Percentiles rank a stretch among this genome's conserved stretches.
Conservation (phyloP, 2,329 filamentous ascomycete genomes). For the Clonostachys sp. region DNA sequence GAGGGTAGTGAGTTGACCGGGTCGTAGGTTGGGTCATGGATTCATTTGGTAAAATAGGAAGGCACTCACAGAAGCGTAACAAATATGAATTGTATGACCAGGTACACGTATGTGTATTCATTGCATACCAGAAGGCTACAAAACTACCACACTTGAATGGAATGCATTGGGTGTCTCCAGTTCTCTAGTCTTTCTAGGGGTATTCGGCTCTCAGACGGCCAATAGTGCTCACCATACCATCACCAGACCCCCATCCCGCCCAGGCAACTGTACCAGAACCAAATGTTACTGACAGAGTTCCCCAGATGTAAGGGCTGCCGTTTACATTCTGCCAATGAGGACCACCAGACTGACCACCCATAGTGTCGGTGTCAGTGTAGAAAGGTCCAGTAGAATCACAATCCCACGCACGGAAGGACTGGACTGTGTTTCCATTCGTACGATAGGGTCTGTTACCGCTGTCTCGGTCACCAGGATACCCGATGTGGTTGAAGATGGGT, state of each 20-base stretch:
- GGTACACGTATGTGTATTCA: no score
- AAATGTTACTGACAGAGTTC: constrained; percentile 5
- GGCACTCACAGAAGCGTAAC: no score
- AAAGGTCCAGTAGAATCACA: constrained; percentile 6
- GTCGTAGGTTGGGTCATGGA: no score
- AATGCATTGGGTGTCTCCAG: no score
- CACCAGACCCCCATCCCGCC: constrained; percentile 5
- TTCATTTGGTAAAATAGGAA: no score
- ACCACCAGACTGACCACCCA: constrained; percentile 9
- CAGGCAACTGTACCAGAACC: not conserved
- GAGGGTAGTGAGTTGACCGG: no score
- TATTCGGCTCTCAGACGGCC: not conserved
- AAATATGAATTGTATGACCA: no score
- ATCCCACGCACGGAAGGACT: constrained; percentile 1
- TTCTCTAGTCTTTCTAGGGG: not conserved
- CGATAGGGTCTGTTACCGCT: constrained; percentile 7
- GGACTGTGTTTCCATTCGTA: constrained; percentile 1
- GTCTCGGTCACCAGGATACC: constrained; percentile 11
- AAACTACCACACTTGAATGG: no score
- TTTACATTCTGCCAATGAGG: constrained; percentile 5
- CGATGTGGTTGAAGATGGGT: constrained; percentile 10
- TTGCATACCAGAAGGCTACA: no score
- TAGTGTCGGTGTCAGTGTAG: constrained; percentile 7
- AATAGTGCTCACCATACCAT: constrained; percentile 3
- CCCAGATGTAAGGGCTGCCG: constrained; percentile 4